A percentile compares a stretch with the other conserved stretches of the same genome.
Evolutionary conservation across 1,284 basidiomycete species (phyloP).

Genomic region (Puccinia hordei): DNA sequence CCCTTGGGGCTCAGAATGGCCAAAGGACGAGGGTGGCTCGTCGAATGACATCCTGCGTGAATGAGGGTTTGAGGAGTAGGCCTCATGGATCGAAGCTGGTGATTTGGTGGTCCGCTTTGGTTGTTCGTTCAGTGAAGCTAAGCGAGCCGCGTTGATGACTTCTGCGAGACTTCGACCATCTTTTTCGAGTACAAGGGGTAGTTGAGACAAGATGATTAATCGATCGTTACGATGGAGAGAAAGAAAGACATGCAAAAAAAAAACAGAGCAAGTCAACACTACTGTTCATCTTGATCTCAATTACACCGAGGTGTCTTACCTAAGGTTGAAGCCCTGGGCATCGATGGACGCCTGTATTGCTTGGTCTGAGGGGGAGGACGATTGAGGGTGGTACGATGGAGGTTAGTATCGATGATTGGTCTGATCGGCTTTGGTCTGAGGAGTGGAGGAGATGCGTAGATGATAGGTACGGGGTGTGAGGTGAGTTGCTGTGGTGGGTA

Average conservation of each 20-base stretch:
- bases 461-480: not conserved
- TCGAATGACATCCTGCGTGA: conserved; percentile 13
- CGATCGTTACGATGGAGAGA: not conserved
- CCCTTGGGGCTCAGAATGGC: not conserved
- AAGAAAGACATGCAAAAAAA: not conserved
- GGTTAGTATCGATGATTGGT: conserved; percentile 3
- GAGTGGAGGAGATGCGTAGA: conserved; percentile 5
- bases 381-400: no score
- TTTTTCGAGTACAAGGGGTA: not conserved
- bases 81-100: not conserved
- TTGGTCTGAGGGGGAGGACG: not conserved
- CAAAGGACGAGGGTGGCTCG: not conserved
- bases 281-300: not conserved
- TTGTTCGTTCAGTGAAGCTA: not conserved
- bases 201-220: not conserved
- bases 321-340: conserved; percentile 7
- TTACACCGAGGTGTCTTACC: not conserved
- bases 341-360: not conserved
- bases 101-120: not conserved
- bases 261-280: not conserved
- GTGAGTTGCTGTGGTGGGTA: not conserved
- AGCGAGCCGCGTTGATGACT: conserved; percentile 14
- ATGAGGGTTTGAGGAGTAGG: not conserved
- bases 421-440: conserved; percentile 21
- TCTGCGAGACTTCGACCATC: conserved; percentile 24